Percentiles rank a stretch among this genome's conserved stretches.
phyloP scores from a whole-genome alignment of 78 protist species.

The Fonticula alba region DNA sequence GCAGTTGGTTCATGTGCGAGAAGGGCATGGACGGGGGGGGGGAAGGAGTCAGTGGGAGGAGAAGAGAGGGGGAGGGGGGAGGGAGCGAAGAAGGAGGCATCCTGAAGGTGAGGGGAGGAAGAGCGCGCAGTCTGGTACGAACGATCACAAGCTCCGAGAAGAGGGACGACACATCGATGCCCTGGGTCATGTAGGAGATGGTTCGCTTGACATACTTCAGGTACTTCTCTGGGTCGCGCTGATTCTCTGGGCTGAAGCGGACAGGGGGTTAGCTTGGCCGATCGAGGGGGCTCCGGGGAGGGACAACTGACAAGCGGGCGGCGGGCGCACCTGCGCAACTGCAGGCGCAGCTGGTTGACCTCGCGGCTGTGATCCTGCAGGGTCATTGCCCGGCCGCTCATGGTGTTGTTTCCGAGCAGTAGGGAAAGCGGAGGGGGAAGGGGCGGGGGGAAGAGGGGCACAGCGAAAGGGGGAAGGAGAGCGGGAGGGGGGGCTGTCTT shows the following conservation, averaged over 20 bases:
- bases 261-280: no score
- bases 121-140: not conserved
- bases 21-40: not conserved
- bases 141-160: slow-evolving; percentile 72
- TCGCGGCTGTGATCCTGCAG: no score
- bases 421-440: no score
- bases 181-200: slow-evolving; percentile 72
- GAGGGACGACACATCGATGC: slow-evolving; percentile 69
- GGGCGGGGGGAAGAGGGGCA: no score
- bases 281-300: no score
- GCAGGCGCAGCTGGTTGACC: no score
- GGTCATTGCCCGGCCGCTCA: no score
- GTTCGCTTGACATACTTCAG: slow-evolving; percentile 50
- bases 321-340: no score
- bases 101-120: not conserved
- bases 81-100: not conserved
- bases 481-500: no score
- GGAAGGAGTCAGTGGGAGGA: not conserved
- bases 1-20: not conserved
- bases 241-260: not conserved
- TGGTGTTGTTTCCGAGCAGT: no score
- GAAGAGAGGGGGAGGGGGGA: not conserved
- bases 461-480: no score
- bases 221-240: slow-evolving; percentile 10
- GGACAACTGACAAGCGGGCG: no score